Conservation (phyloP, 2,329 filamentous ascomycete genomes). For the Neofusicoccum sp. region DNA sequence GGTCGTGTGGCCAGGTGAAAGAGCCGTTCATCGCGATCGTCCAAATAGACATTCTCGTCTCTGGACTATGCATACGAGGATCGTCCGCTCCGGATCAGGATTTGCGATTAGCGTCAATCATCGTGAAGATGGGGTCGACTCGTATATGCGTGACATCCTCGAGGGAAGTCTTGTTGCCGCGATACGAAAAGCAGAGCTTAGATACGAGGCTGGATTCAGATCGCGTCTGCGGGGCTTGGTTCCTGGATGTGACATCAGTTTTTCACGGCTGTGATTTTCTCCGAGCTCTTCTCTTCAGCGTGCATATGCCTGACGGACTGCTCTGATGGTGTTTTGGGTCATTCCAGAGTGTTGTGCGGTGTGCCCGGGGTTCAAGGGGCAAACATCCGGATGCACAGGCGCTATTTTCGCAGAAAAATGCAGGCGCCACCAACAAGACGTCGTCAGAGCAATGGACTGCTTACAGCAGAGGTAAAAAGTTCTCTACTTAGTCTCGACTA, state of each 20-base stretch:
- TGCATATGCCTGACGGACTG: background rate
- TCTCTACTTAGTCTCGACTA: background rate
- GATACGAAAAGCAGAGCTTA: conserved; percentile 4
- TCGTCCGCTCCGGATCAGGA: conserved; percentile 13
- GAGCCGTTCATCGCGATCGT: background rate
- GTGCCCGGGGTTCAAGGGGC: background rate
- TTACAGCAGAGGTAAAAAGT: background rate
- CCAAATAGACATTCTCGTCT: background rate
- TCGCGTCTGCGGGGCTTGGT: background rate
- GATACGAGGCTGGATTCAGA: conserved; percentile 2
- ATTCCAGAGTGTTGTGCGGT: background rate
- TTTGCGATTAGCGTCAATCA: background rate
- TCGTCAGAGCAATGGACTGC: background rate
- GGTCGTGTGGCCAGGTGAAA: background rate
- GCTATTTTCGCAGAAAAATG: background rate
- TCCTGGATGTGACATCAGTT: background rate
- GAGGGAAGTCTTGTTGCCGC: background rate
- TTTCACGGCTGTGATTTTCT: background rate
- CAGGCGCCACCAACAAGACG: background rate
- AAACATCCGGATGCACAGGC: background rate
- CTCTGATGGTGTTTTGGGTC: background rate
- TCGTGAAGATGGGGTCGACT: conserved; percentile 8
- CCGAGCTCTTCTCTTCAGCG: background rate
- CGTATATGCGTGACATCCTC: conserved; percentile 6
- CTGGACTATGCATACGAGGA: conserved; percentile 10